A percentile compares a stretch with the other conserved stretches of the same genome.
Evolutionary conservation across 257 asterid species (phyloP).

Genomic region (Perilla frutescens): DNA sequence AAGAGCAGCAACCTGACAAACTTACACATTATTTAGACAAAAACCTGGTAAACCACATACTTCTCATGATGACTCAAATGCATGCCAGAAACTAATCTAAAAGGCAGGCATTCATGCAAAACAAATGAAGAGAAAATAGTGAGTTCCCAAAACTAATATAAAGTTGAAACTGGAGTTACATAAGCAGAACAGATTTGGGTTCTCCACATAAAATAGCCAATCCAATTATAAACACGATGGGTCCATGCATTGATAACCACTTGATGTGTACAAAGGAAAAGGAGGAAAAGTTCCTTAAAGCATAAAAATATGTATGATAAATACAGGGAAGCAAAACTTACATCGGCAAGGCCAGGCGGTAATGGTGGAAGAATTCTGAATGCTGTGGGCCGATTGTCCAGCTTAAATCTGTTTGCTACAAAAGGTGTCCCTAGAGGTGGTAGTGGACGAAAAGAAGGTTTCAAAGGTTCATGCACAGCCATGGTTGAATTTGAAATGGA

Average conservation of each 20-base stretch:
- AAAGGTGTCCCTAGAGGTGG: constrained; percentile 62
- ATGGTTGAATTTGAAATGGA: constrained; percentile 45
- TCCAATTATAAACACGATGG: neutral
- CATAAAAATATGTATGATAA: neutral
- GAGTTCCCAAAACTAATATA: constrained; percentile 4
- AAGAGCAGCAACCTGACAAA: constrained; percentile 65
- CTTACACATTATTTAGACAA: constrained; percentile 14
- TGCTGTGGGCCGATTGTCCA: constrained; percentile 93
- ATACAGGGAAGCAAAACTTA: constrained; percentile 44
- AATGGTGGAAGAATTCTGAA: constrained; percentile 80
- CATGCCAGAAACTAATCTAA: neutral
- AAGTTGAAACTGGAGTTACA: neutral
- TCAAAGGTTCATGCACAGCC: constrained; percentile 48
- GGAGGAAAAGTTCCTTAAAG: constrained; percentile 3
- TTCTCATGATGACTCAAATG: neutral
- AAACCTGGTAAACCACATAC: neutral
- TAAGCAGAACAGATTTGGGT: neutral
- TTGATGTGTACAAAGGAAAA: neutral
- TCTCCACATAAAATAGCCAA: neutral
- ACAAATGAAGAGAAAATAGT: neutral
- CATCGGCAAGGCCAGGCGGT: constrained; percentile 80
- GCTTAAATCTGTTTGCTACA: constrained; percentile 72
- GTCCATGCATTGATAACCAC: constrained; percentile 27
- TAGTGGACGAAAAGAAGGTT: constrained; percentile 62
- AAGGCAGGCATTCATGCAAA: constrained; percentile 3